A percentile compares a stretch with the other conserved stretches of the same genome.
phyloP scores from a whole-genome alignment of 140 eudicot species.

The Bidens hawaiensis region DNA sequence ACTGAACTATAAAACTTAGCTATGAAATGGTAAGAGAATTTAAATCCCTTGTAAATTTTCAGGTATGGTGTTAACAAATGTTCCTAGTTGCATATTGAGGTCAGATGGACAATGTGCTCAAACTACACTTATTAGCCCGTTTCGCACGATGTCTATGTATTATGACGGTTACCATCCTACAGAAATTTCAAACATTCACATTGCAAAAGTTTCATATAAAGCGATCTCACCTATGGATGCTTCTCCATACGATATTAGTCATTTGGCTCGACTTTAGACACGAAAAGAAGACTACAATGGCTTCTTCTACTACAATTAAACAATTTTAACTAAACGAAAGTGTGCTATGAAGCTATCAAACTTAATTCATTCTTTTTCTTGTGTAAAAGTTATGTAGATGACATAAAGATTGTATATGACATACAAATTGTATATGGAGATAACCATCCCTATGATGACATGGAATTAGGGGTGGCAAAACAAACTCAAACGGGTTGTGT shows the following conservation, averaged over 20 bases:
- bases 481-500: no score
- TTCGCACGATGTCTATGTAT: conserved; percentile 30
- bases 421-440: no score
- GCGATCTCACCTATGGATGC: conserved; percentile 30
- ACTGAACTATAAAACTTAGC: not conserved
- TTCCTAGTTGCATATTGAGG: conserved; percentile 23
- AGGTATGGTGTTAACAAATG: conserved; percentile 10
- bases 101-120: conserved; percentile 28
- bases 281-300: not conserved
- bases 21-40: not conserved
- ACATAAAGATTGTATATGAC: not conserved
- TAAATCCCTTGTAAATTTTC: not conserved
- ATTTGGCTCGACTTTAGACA: conserved; percentile 31
- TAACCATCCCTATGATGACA: no score
- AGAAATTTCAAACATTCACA: conserved; percentile 21
- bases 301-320: not conserved
- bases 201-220: conserved; percentile 35
- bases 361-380: not conserved
- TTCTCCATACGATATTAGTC: conserved; percentile 45
- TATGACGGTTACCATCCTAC: conserved; percentile 61
- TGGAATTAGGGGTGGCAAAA: no score
- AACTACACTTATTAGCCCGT: conserved; percentile 1
- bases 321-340: not conserved
- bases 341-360: not conserved
- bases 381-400: not conserved